Base-by-base conservation (phyloP, 345 rosid genomes). In the Alliaria petiolata region DNA sequence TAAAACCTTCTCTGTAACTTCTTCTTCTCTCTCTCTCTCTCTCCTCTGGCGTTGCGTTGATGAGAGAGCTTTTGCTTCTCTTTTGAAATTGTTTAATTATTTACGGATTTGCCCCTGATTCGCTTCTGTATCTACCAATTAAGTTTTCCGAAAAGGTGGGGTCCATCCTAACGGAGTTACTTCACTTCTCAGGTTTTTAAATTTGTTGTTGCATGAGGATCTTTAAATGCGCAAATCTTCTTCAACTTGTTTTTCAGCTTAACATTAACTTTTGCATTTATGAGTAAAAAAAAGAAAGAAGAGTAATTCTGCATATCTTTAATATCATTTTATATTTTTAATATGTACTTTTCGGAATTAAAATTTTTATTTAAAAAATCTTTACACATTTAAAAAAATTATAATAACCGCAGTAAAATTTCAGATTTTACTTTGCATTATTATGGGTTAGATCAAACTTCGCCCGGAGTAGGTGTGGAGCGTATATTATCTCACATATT, bases 1-100 rank as follows among this genome's bases (percentile, higher is more conserved):
- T 53, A 56, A 69, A 70, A 47, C 26, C 67, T 76, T 76, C 61
- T 45, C 60, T 60, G 69, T 60, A 61, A 70, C 63, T 35, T 59
- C 8, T 36, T 20, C 31, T 62, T 22, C 25, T 22, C 25, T 47
- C 31, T 44, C 25, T 22, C 35, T 62, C 63, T 67, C 66, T 66
- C 70, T n/a, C 47, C 67, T 51, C 74, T 26, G 60, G 49, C 70
- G 69, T 60, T 46, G 51, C 65, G 20, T 68, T 55, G 33, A 54
- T 42, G 50, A 51, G 59, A n/a, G 58, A 2, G 58, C 40, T 11
- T 17, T 31, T 17, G 11, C 38, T 38, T 52, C 54, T 4, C 30
- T 25, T 69, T 62, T 53, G 40, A 46, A 61, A 31, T 14, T 26
- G 19, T 36, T 53, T 60, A 1, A 20, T 2, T 2, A 7, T 8